These are phyloP conservation scores for Penicillium sp. DNA, from an alignment of 2,329 filamentous ascomycete species.

Conservation along the genomic window DNA sequence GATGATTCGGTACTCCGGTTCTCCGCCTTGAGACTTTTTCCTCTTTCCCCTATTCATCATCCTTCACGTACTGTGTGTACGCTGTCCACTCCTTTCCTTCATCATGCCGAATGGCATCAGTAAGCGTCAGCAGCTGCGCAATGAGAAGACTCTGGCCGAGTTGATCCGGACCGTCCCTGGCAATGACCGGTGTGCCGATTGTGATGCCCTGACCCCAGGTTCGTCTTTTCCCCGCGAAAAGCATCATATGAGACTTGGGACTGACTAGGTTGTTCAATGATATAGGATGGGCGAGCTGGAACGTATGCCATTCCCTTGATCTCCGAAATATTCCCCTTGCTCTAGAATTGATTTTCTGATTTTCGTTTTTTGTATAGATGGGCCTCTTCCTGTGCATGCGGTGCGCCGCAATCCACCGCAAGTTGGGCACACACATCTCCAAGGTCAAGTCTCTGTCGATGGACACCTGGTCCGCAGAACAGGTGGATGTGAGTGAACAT, in stretches of 20 bases:
- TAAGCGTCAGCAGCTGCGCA: conserved; percentile 97
- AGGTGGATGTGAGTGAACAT: conserved; percentile 75
- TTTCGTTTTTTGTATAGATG: conserved; percentile 55
- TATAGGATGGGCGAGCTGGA: conserved; percentile 94
- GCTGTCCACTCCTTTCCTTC: conserved; percentile 20
- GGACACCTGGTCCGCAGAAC: conserved; percentile 95
- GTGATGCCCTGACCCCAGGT: conserved; percentile 89
- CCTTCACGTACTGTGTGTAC: conserved; percentile 17
- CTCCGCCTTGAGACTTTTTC: conserved; percentile 13
- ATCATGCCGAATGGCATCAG: conserved; percentile 73
- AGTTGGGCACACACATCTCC: conserved; percentile 89
- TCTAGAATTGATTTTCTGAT: conserved; percentile 9
- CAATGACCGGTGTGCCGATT: conserved; percentile 94
- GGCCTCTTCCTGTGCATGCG: conserved; percentile 98
- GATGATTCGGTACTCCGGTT: background rate
- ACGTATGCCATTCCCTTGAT: conserved; percentile 58
- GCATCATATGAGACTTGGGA: background rate
- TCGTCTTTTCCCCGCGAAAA: conserved; percentile 34
- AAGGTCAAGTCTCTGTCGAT: conserved; percentile 99
- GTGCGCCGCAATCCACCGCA: conserved; percentile 91
- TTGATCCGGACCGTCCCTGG: conserved; percentile 80
- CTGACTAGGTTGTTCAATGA: conserved; percentile 9
- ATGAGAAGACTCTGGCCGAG: conserved; percentile 88
- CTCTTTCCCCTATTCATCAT: conserved; percentile 12
- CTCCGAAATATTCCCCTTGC: background rate